Conservation (phyloP, 352 stramenopile species). For the Pythium graminicola region DNA sequence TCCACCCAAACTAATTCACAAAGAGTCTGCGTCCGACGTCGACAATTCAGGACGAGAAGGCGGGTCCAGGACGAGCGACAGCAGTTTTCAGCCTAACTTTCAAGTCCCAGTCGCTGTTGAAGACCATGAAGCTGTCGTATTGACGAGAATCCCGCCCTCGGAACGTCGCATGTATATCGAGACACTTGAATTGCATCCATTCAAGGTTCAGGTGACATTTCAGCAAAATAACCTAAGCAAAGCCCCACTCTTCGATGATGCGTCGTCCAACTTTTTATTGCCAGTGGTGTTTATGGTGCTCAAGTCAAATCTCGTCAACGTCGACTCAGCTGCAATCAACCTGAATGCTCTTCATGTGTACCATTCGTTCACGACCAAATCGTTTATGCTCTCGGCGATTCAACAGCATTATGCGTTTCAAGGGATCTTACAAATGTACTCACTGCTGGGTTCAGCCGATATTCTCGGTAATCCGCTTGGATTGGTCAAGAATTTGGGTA, state of each 20-base stretch:
- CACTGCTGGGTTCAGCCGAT: slow-evolving; percentile 60
- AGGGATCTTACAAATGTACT: slow-evolving; percentile 76
- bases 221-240: slow-evolving; percentile 53
- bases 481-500: slow-evolving; percentile 82
- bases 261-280: slow-evolving; percentile 35
- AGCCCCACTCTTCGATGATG: slow-evolving; percentile 34
- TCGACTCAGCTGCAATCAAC: slow-evolving; percentile 73
- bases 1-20: slow-evolving; percentile 7
- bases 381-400: slow-evolving; percentile 65
- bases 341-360: slow-evolving; percentile 80
- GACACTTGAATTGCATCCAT: slow-evolving; percentile 70
- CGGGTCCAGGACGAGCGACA: neutral
- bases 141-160: slow-evolving; percentile 26
- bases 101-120: slow-evolving; percentile 1
- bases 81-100: too few species aligned
- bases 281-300: slow-evolving; percentile 54
- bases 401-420: slow-evolving; percentile 81
- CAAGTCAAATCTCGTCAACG: slow-evolving; percentile 62
- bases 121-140: slow-evolving; percentile 13
- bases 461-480: slow-evolving; percentile 89
- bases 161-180: slow-evolving; percentile 82
- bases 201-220: slow-evolving; percentile 76
- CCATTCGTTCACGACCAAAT: slow-evolving; percentile 66
- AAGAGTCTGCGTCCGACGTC: too few species aligned
- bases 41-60: neutral